These are phyloP conservation scores for Botrytis cinerea DNA, from an alignment of 2,329 filamentous ascomycete genomes.

Conservation along the genomic window DNA sequence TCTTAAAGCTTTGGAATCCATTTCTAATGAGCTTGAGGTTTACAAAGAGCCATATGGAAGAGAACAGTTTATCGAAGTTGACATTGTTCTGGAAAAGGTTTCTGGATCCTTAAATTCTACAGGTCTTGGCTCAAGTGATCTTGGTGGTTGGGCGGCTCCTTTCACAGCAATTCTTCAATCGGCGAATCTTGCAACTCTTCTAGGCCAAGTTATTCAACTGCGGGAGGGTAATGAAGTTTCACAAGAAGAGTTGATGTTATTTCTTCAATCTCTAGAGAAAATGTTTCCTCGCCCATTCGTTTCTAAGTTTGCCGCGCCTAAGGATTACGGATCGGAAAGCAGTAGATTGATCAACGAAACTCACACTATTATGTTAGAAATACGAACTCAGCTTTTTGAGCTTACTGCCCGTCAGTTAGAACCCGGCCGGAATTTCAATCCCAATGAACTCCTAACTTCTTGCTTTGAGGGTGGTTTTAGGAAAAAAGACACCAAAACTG, in stretches of 20 bases:
- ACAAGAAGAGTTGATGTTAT: slow-evolving; percentile 14
- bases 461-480: slow-evolving; percentile 4
- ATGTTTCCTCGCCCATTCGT: slow-evolving; percentile 43
- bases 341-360: slow-evolving; percentile 48
- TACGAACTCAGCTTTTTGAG: slow-evolving; percentile 58
- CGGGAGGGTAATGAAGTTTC: not conserved
- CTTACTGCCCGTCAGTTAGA: slow-evolving; percentile 43
- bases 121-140: slow-evolving; percentile 37
- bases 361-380: slow-evolving; percentile 52
- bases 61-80: slow-evolving; percentile 43
- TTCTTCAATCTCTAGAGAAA: slow-evolving; percentile 41
- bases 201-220: not conserved
- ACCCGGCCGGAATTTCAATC: slow-evolving; percentile 42
- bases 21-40: slow-evolving; percentile 26
- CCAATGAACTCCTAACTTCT: slow-evolving; percentile 39
- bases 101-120: slow-evolving; percentile 33
- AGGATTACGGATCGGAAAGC: slow-evolving; percentile 38
- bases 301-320: slow-evolving; percentile 33
- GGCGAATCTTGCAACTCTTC: slow-evolving; percentile 47
- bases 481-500: not conserved
- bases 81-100: slow-evolving; percentile 40
- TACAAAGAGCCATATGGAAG: slow-evolving; percentile 28
- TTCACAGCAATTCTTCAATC: slow-evolving; percentile 43
- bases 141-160: not conserved
- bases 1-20: slow-evolving; percentile 38